Percentiles rank a stretch among this genome's conserved stretches.
phyloP scores from a whole-genome alignment of 2,329 filamentous ascomycete species.

The Epichloe sibirici region DNA sequence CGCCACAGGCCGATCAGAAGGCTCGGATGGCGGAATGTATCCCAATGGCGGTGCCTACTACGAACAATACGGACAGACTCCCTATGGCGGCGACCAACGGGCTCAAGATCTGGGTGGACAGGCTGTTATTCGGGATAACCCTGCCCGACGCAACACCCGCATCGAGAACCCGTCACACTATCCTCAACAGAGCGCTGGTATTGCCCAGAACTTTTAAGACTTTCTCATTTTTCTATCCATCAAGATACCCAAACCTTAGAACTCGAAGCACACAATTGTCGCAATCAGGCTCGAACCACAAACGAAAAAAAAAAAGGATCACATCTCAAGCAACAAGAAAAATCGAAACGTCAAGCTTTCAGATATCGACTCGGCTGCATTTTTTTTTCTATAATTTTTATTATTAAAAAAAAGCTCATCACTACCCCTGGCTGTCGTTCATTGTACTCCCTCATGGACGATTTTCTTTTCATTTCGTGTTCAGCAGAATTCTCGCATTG shows the following conservation, averaged over 20 bases:
- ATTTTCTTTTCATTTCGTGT: too few species aligned
- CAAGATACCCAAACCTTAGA: slow-evolving; percentile 3
- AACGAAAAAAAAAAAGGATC: neutral
- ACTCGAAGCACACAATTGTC: neutral
- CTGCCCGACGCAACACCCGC: slow-evolving; percentile 80
- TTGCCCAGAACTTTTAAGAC: slow-evolving; percentile 82
- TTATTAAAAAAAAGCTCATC: neutral
- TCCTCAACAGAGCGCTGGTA: slow-evolving; percentile 85
- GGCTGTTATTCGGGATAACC: slow-evolving; percentile 86
- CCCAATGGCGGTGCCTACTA: slow-evolving; percentile 39
- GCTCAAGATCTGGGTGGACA: slow-evolving; percentile 39
- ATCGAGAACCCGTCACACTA: slow-evolving; percentile 87
- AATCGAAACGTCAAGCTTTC: neutral
- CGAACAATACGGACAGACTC: slow-evolving; percentile 46
- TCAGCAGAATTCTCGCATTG: too few species aligned
- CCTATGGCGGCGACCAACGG: slow-evolving; percentile 36
- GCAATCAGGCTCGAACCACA: neutral
- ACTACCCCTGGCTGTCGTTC: neutral
- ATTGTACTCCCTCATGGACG: too few species aligned
- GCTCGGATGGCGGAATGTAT: slow-evolving; percentile 42
- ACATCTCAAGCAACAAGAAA: neutral
- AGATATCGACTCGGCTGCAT: neutral
- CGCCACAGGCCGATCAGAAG: slow-evolving; percentile 61
- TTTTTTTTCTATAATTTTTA: neutral
- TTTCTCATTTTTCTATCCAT: slow-evolving; percentile 6